A percentile compares a stretch with the other conserved stretches of the same genome.
Evolutionary conservation across 148 eudicot genomes (phyloP).

Genomic region (Persicaria tinctoria): DNA sequence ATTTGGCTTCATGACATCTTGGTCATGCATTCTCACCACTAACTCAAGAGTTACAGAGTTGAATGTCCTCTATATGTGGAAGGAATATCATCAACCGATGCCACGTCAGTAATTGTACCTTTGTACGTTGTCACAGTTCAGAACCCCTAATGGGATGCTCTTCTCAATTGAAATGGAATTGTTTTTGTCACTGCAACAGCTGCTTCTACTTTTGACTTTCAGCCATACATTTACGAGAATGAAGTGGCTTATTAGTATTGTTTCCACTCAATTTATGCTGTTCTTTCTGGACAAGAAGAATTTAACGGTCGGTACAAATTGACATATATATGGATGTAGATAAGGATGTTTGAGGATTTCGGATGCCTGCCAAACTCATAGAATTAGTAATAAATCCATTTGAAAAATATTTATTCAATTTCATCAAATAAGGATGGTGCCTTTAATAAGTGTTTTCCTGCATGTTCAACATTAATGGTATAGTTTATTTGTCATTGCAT

Average conservation of each 20-base stretch:
- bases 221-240: conserved; percentile 46
- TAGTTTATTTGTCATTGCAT: conserved; percentile 3
- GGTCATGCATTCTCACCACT: conserved; percentile 25
- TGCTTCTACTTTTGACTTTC: conserved; percentile 85
- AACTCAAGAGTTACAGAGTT: conserved; percentile 24
- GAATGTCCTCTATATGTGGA: conserved; percentile 25
- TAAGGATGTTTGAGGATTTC: conserved; percentile 89
- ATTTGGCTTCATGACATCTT: conserved; percentile 40
- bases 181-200: conserved; percentile 89
- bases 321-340: conserved; percentile 81
- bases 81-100: conserved; percentile 53
- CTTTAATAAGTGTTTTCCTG: conserved; percentile 72
- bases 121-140: conserved; percentile 40
- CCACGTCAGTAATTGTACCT: conserved; percentile 40
- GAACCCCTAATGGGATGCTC: conserved; percentile 29
- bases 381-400: neutral
- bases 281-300: conserved; percentile 40
- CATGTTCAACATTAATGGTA: neutral
- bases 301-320: conserved; percentile 49
- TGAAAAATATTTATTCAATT: neutral
- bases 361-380: conserved; percentile 52
- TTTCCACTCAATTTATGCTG: too few species aligned
- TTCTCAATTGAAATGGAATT: conserved; percentile 63
- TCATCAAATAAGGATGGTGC: conserved; percentile 20
- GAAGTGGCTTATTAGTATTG: too few species aligned